These are phyloP conservation scores for Nematodospora anomalae DNA, from an alignment of 1,139 yeast species.

Conservation along the genomic window DNA sequence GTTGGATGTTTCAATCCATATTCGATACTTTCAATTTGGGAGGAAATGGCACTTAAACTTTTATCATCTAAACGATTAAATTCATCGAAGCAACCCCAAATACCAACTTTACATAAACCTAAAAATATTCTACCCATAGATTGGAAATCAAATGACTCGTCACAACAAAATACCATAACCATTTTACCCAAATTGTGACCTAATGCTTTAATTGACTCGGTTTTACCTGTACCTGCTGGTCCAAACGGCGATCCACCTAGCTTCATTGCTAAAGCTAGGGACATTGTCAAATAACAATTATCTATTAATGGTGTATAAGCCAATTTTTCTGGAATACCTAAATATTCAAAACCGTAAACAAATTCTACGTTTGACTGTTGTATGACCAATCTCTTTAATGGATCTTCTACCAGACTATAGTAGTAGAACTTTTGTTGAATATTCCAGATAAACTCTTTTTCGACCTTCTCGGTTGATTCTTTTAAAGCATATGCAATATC, in stretches of 20 bases:
- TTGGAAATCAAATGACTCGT: slow-evolving; percentile 81
- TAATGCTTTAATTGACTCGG: slow-evolving; percentile 85
- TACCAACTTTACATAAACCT: slow-evolving; percentile 86
- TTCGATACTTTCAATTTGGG: slow-evolving; percentile 77
- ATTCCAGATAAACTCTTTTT: slow-evolving; percentile 41
- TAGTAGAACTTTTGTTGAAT: slow-evolving; percentile 55
- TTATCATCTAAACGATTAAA: slow-evolving; percentile 77
- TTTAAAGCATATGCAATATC: slow-evolving; percentile 37
- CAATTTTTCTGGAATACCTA: slow-evolving; percentile 72
- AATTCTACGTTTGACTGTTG: slow-evolving; percentile 54
- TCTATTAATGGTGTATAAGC: slow-evolving; percentile 78
- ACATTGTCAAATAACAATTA: slow-evolving; percentile 64
- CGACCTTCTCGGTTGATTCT: slow-evolving; percentile 13
- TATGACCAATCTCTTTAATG: slow-evolving; percentile 40
- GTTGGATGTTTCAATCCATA: slow-evolving; percentile 35
- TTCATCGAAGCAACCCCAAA: slow-evolving; percentile 97
- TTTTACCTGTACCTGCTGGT: slow-evolving; percentile 98
- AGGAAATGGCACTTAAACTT: slow-evolving; percentile 81
- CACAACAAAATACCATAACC: slow-evolving; percentile 89
- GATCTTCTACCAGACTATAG: slow-evolving; percentile 23
- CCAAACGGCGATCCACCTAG: slow-evolving; percentile 94
- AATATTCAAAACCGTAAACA: slow-evolving; percentile 77
- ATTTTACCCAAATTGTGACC: slow-evolving; percentile 78
- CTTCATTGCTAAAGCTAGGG: slow-evolving; percentile 70
- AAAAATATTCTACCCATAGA: slow-evolving; percentile 75